Evolutionary conservation across 2,329 filamentous ascomycete species (phyloP), one percentile per base, ranked within the genome.

Genomic region (Knufia petricola): DNA sequence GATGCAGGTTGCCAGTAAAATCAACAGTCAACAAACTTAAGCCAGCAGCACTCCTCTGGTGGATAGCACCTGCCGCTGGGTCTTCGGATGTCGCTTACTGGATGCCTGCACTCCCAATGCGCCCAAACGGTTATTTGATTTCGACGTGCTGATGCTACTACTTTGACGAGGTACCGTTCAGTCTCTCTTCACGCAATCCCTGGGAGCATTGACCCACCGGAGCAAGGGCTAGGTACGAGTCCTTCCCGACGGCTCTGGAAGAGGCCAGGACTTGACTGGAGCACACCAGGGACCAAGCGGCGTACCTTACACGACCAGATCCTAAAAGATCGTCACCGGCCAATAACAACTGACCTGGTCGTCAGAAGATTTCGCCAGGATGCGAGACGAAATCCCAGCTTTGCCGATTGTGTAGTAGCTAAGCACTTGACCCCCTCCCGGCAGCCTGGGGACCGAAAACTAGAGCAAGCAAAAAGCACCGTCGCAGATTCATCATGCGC

Each of bases 1-100:
- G 23, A 42, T 26, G 39, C 39, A 19, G 37, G 9, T 42, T 42
- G 21, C 39, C 39, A 42, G 39, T 26, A 23, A 42, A 15, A 42
- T 42, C 3, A 7, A 28, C 20, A 24, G 32, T 36, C 32, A 36
- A 36, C 32, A 36, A 13, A 13, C 28, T 13, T 7, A 30, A 30
- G 32, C 10, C 7, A 36, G 15, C 7, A 36, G 32, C 15, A 17
- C 32, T 36, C 10, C 15, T 36, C 32, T 17, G 32, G 10, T 36
- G 15, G 32, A 36, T 28, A 36, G 32, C 13, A n/a, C 32, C 32
- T n/a, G 32, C 15, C 21, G 39, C 23, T 42, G 19, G 6, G 19
- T 42, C 10, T 36, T 17, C 15, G 32, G 15, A n/a, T n/a, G n/a
- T 6, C 15, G 32, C 32, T 36, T 17, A 36, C 10, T 36, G 32